These are phyloP conservation scores for Fusarium sp. DNA, from an alignment of 2,329 filamentous ascomycete species.

Conservation along the genomic window DNA sequence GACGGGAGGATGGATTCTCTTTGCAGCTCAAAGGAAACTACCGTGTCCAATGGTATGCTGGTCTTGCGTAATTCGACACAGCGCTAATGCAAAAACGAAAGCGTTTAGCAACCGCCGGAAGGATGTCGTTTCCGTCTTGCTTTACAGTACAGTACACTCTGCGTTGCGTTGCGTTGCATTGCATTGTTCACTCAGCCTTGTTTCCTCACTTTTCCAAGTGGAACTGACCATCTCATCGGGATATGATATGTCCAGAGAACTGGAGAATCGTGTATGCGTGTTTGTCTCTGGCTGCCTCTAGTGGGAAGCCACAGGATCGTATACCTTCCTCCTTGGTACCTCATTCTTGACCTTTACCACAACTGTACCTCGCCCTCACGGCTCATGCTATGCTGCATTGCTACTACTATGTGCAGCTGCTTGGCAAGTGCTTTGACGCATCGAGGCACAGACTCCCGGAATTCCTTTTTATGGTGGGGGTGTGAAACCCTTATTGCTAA, in stretches of 20 bases:
- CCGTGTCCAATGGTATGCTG: conserved; percentile 13
- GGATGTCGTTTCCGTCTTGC: background rate
- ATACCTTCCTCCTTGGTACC: conserved; percentile 5
- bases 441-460: background rate
- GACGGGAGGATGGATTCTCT: background rate
- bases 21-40: background rate
- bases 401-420: background rate
- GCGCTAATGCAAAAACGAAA: conserved; percentile 3
- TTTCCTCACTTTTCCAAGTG: conserved; percentile 13
- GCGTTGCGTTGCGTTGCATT: background rate
- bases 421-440: background rate
- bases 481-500: conserved; percentile 9
- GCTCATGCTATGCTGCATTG: background rate
- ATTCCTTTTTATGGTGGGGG: conserved; percentile 7
- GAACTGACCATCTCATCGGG: conserved; percentile 1
- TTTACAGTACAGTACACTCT: background rate
- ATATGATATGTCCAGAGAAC: conserved; percentile 11
- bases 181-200: background rate
- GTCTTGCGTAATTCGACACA: conserved; percentile 11
- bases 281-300: conserved; percentile 15
- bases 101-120: background rate
- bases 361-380: background rate
- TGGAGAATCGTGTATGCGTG: conserved; percentile 18
- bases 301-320: conserved; percentile 24
- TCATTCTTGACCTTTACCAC: background rate